These are phyloP conservation scores for Lithocarpus polystachyus DNA, from an alignment of 306 rosid species.

Conservation along the genomic window DNA sequence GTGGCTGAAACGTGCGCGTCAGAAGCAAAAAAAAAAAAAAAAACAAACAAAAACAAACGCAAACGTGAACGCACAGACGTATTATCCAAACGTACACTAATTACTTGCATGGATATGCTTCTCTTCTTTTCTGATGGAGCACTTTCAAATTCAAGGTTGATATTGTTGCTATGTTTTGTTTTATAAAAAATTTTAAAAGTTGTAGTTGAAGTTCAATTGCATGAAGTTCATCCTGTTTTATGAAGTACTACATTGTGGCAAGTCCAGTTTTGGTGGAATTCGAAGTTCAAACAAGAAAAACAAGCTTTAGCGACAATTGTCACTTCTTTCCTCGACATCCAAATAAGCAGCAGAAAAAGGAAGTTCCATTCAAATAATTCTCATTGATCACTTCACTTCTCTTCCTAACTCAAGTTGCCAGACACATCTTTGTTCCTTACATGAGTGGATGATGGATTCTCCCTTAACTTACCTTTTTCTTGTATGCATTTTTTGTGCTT, in stretches of 20 bases:
- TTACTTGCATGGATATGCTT: constrained; percentile 1
- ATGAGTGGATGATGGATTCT: too few species aligned
- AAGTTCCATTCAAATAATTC: too few species aligned
- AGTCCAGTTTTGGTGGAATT: neutral
- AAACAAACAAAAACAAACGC: too few species aligned
- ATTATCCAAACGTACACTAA: too few species aligned
- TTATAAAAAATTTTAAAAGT: neutral
- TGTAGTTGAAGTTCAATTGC: neutral
- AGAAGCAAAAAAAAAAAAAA: too few species aligned
- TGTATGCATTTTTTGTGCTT: too few species aligned
- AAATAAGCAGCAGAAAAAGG: neutral
- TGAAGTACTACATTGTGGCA: neutral
- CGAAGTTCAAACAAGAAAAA: neutral
- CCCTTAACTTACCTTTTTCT: too few species aligned
- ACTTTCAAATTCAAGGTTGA: constrained; percentile 4
- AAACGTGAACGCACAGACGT: too few species aligned
- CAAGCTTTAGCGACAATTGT: neutral
- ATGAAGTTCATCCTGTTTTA: neutral
- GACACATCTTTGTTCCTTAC: too few species aligned
- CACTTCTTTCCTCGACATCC: neutral
- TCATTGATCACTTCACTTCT: too few species aligned
- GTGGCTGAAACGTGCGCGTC: too few species aligned
- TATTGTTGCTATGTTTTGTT: neutral
- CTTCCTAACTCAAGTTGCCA: too few species aligned
- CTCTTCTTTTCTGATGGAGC: neutral